phyloP scores from a whole-genome alignment of 2,329 filamentous ascomycete species.

The Pseudovirgaria hyperparasitica region DNA sequence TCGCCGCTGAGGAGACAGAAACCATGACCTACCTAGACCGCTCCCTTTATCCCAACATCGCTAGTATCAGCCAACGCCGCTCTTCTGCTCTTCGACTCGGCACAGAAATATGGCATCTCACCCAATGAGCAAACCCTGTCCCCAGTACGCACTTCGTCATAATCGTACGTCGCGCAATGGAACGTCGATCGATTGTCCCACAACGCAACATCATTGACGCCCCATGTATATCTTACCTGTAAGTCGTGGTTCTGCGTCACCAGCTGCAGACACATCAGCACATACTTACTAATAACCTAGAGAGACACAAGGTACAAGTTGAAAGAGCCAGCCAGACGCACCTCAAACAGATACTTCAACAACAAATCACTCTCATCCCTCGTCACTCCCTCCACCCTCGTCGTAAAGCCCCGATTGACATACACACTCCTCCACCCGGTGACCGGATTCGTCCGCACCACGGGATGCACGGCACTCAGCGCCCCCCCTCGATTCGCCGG shows the following conservation, averaged over 20 bases:
- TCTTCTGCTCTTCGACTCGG: constrained; percentile 34
- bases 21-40: no score
- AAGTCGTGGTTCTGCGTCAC: constrained; percentile 30
- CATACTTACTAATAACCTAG: no score
- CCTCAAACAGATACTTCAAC: no score
- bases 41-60: neutral
- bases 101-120: constrained; percentile 43
- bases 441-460: constrained; percentile 44
- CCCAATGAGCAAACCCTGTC: constrained; percentile 42
- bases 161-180: constrained; percentile 48
- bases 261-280: no score
- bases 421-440: constrained; percentile 43
- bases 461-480: constrained; percentile 36
- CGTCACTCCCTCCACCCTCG: constrained; percentile 23
- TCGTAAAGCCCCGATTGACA: constrained; percentile 18
- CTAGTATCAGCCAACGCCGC: constrained; percentile 19
- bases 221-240: constrained; percentile 28
- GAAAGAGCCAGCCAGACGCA: constrained; percentile 5
- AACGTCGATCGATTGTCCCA: constrained; percentile 50
- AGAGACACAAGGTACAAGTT: no score
- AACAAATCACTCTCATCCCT: constrained; percentile 22
- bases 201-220: constrained; percentile 29
- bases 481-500: constrained; percentile 36
- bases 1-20: no score
- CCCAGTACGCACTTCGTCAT: constrained; percentile 38